Evolutionary conservation across 2,329 filamentous ascomycete species (phyloP), one percentile per base, ranked within the genome.

Genomic region (Ceratocystis colombiana): DNA sequence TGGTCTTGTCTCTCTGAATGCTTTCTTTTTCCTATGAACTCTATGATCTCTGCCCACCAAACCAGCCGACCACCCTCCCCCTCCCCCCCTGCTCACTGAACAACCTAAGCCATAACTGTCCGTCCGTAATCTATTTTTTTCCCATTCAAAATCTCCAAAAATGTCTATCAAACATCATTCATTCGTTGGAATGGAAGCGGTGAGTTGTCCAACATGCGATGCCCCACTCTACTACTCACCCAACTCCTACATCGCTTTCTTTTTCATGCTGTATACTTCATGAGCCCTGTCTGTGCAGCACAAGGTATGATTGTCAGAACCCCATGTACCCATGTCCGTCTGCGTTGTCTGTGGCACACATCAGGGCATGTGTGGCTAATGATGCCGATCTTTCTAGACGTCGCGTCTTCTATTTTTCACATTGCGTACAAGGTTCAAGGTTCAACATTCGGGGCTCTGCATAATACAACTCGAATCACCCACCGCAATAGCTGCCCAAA

Each of bases 341-440:
- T 59, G 55, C 30, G 55, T 59, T 33, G 55, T 59, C 61, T 63
- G 61, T 46, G 61, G 44, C 44, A 46, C 61, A 48, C 61, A 63
- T 17, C 61, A 63, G 44, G 44, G 44, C 61, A 30, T 63, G 41
- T 63, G 61, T 63, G 61, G 61, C 61, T 63, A n/a, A 50, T 48
- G 46, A 63, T 48, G 61, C 44, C 45, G 44, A 63, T 48, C 61
- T 50, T 63, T 48, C 61, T 63, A 63, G 61, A 63, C 61, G 46
- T 63, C 61, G 61, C 37, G 45, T 59, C 55, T 59, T 59, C 44
- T 63, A 63, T 33, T 63, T 48, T 48, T 30, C 44, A 46, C 61
- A 25, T 12, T 63, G n/a, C 44, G 30, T 30, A 8, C 61, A 63
- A 63, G 61, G 61, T 63, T 63, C 61, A 63, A 63, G 61, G 61